Evolutionary conservation across 495 filamentous ascomycete species (phyloP), one percentile per base, ranked within the genome.

Genomic region (Parachaetomium inaequale): DNA sequence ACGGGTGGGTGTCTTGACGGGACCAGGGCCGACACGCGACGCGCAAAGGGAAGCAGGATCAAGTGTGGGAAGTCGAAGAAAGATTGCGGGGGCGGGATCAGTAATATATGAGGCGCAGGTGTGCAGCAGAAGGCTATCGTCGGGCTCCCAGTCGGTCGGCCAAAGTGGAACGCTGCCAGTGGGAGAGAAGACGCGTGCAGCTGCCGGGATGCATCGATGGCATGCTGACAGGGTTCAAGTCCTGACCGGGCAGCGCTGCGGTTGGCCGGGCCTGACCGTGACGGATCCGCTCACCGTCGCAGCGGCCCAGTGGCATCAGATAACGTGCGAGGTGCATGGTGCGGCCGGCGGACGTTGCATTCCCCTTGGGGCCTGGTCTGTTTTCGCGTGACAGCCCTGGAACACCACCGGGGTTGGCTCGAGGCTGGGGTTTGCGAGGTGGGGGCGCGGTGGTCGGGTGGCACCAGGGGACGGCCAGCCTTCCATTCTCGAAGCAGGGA

Each of bases 121-220:
- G 11, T 12, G 43, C 43, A 17, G 7, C 21, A 40, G 19, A 51
- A 43, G 58, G 58, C 34, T 59, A 51, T 34, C 47, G 17, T 59
- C 58, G 45, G 46, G 21, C 4, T 28, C 2, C 23, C 28, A n/a
- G 6, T 38, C 43, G 58, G 58, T 59, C 5, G 42, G 46, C 36
- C 45, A 59, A 59, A 29, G 58, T 28, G 58, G 58, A 52, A 59
- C 23, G 43, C n/a, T 42, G 14, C 26, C 17, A 23, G 34, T 42
- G 31, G 14, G 4, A 10, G 4, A 6, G 3, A 19, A 14, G 19
- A 2, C 31, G 3, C 32, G 6, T 14, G 45, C 46, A 38, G 43
- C 12, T 34, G n/a, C 42, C 29, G 28, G 45, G 45, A 25, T 49
- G 56, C 31, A n/a, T n/a, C n/a, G 36, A 46, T 32, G 26, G 31